Evolutionary conservation across 441 rosid genomes (phyloP).

Genomic region (Populus hybrid): DNA sequence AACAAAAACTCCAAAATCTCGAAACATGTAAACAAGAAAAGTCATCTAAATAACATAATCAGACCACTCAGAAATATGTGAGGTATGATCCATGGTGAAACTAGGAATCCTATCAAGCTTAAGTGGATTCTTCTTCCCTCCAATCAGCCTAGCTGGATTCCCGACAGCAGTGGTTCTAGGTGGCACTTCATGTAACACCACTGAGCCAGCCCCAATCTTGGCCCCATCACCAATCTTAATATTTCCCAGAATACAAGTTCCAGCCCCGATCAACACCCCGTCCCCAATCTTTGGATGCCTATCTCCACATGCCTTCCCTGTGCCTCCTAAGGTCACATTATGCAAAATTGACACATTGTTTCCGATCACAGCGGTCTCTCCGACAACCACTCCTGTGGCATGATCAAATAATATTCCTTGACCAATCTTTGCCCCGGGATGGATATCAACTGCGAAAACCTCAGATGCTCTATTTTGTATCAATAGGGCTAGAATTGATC

Average conservation of each 20-base stretch:
- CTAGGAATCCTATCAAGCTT: slow-evolving; percentile 65
- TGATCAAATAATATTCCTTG: slow-evolving; percentile 71
- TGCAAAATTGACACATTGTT: slow-evolving; percentile 80
- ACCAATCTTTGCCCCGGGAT: slow-evolving; percentile 83
- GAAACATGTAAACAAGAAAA: not conserved
- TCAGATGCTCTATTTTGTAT: slow-evolving; percentile 78
- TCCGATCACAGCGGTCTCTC: slow-evolving; percentile 87
- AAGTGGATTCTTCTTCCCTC: slow-evolving; percentile 66
- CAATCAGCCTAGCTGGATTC: slow-evolving; percentile 76
- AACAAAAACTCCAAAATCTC: not conserved
- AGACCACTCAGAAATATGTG: slow-evolving; percentile 61
- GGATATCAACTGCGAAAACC: slow-evolving; percentile 65
- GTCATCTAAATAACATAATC: slow-evolving; percentile 65
- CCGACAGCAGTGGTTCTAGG: slow-evolving; percentile 80
- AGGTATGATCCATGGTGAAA: slow-evolving; percentile 80
- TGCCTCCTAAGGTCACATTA: slow-evolving; percentile 82
- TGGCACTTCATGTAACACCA: slow-evolving; percentile 78
- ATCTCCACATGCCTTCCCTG: slow-evolving; percentile 74
- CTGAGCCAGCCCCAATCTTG: slow-evolving; percentile 82
- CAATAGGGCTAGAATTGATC: slow-evolving; percentile 51
- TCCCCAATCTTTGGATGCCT: slow-evolving; percentile 88
- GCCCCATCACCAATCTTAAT: slow-evolving; percentile 78
- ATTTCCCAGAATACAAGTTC: slow-evolving; percentile 80
- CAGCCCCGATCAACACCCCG: slow-evolving; percentile 86
- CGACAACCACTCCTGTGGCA: slow-evolving; percentile 71